Conservation (phyloP, 495 filamentous ascomycete species). For the Penicillium mononematosum region DNA sequence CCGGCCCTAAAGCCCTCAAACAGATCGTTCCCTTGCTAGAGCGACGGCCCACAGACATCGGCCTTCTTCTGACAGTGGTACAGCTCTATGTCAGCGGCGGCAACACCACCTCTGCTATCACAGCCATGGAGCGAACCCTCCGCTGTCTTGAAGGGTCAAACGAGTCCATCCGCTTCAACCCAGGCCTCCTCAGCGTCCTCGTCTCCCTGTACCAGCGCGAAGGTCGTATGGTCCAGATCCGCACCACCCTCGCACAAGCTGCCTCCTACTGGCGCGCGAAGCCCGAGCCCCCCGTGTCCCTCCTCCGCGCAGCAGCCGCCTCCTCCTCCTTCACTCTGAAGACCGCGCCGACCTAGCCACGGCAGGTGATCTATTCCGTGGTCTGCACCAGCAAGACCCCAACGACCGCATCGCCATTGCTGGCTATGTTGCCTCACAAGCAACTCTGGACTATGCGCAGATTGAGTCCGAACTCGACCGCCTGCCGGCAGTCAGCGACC, state of each 20-base stretch:
- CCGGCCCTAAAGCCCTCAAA: slow-evolving; percentile 68
- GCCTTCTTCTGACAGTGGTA: slow-evolving; percentile 76
- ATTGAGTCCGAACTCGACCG: slow-evolving; percentile 57
- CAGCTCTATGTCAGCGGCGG: slow-evolving; percentile 77
- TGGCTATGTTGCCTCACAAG: slow-evolving; percentile 81
- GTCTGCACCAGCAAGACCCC: slow-evolving; percentile 60
- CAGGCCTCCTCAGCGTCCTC: slow-evolving; percentile 79
- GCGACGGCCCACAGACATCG: slow-evolving; percentile 76
- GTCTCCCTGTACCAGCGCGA: slow-evolving; percentile 79
- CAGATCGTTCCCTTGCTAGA: slow-evolving; percentile 71
- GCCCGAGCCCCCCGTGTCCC: slow-evolving; percentile 50
- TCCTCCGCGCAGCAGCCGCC: slow-evolving; percentile 76
- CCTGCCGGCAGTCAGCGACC: slow-evolving; percentile 63
- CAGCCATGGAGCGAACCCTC: slow-evolving; percentile 71
- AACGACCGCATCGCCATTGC: slow-evolving; percentile 66
- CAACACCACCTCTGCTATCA: slow-evolving; percentile 74
- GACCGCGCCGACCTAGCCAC: slow-evolving; percentile 60
- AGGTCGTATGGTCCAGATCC: slow-evolving; percentile 71
- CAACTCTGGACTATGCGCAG: slow-evolving; percentile 61
- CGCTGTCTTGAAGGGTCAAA: slow-evolving; percentile 69
- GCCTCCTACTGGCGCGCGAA: slow-evolving; percentile 74
- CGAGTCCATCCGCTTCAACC: slow-evolving; percentile 72
- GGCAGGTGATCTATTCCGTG: slow-evolving; percentile 73
- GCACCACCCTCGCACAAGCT: slow-evolving; percentile 71
- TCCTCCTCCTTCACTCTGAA: slow-evolving; percentile 74